These are phyloP conservation scores for Incumbomyces lentus DNA, from an alignment of 2,329 filamentous ascomycete genomes.

Conservation along the genomic window DNA sequence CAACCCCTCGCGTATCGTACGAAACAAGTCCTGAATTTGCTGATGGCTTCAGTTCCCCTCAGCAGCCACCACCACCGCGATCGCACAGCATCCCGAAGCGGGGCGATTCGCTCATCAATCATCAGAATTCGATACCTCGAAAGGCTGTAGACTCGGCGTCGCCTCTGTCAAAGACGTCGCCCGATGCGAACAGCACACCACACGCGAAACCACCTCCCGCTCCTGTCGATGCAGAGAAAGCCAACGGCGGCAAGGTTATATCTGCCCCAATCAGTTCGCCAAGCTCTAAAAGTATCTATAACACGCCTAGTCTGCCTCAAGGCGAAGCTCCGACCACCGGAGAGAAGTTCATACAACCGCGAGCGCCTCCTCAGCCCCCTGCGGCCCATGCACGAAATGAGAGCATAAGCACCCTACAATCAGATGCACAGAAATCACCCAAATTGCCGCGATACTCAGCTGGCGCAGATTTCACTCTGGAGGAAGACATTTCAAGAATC, in stretches of 20 bases:
- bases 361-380: conserved; percentile 45
- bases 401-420: conserved; percentile 34
- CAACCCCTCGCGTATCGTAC: conserved; percentile 44
- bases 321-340: conserved; percentile 27
- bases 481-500: conserved; percentile 89
- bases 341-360: conserved; percentile 49
- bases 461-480: conserved; percentile 82
- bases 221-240: conserved; percentile 18
- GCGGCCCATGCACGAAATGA: conserved; percentile 38
- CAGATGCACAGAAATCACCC: conserved; percentile 46
- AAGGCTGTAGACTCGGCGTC: conserved; percentile 44
- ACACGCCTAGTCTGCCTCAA: conserved; percentile 26
- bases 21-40: conserved; percentile 51
- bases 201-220: conserved; percentile 3
- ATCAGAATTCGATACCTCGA: conserved; percentile 43
- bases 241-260: conserved; percentile 34
- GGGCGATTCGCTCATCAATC: conserved; percentile 47
- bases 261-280: conserved; percentile 34
- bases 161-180: conserved; percentile 25
- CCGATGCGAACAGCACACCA: conserved; percentile 24
- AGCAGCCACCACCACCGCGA: conserved; percentile 23
- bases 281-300: conserved; percentile 29
- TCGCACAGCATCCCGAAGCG: conserved; percentile 40
- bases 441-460: conserved; percentile 62
- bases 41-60: conserved; percentile 31